Evolutionary conservation across 495 filamentous ascomycete genomes (phyloP).

Genomic region (Penicillium salamii): DNA sequence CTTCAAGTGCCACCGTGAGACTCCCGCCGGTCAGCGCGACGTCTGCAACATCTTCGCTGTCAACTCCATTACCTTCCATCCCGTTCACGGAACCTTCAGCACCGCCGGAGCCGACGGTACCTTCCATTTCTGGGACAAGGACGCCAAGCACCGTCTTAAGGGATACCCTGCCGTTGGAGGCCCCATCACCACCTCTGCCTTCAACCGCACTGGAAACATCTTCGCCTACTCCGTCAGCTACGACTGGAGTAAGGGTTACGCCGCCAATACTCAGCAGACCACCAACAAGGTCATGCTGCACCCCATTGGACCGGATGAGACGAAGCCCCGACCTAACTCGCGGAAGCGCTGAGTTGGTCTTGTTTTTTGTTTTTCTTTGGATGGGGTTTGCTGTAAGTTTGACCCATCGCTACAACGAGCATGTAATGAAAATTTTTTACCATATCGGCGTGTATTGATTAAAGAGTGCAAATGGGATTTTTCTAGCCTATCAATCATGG

Average conservation of each 20-base stretch:
- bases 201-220: slow-evolving; percentile 72
- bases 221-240: slow-evolving; percentile 92
- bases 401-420: slow-evolving; percentile 26
- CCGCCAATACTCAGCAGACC: slow-evolving; percentile 62
- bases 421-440: slow-evolving; percentile 27
- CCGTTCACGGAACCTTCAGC: slow-evolving; percentile 82
- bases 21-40: slow-evolving; percentile 58
- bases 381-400: slow-evolving; percentile 4
- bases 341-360: slow-evolving; percentile 61
- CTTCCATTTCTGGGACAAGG: slow-evolving; percentile 90
- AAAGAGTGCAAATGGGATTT: slow-evolving; percentile 20
- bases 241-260: slow-evolving; percentile 92
- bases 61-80: slow-evolving; percentile 88
- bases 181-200: slow-evolving; percentile 73
- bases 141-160: slow-evolving; percentile 80
- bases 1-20: slow-evolving; percentile 90
- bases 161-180: slow-evolving; percentile 83
- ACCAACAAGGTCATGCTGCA: slow-evolving; percentile 88
- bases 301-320: slow-evolving; percentile 70
- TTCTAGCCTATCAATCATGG: slow-evolving; percentile 11
- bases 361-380: slow-evolving; percentile 2
- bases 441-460: slow-evolving; percentile 27
- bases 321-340: slow-evolving; percentile 70
- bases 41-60: slow-evolving; percentile 82
- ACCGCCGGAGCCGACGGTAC: slow-evolving; percentile 87